Evolutionary conservation across 2,329 filamentous ascomycete genomes (phyloP).

Genomic region (Dendryphion nanum): DNA sequence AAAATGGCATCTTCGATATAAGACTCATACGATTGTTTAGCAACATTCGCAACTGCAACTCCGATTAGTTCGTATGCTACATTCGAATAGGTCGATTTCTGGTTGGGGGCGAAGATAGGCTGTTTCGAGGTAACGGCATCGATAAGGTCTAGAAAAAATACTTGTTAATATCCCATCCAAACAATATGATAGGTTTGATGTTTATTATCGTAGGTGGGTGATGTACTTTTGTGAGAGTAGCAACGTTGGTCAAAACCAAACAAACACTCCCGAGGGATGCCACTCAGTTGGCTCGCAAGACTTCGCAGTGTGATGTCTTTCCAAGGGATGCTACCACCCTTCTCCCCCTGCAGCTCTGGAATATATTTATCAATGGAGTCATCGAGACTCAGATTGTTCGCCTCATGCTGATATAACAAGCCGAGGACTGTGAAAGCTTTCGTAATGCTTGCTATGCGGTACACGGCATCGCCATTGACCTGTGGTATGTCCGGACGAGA

Average conservation of each 20-base stretch:
- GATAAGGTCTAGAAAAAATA: slow-evolving; percentile 27
- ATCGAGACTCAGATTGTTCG: slow-evolving; percentile 36
- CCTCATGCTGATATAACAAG: slow-evolving; percentile 31
- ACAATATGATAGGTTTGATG: too few species aligned
- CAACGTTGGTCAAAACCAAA: slow-evolving; percentile 5
- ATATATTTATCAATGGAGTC: slow-evolving; percentile 34
- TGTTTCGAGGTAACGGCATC: slow-evolving; percentile 24
- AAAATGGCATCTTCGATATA: slow-evolving; percentile 44
- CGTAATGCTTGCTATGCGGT: slow-evolving; percentile 41
- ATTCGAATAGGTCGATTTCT: slow-evolving; percentile 45
- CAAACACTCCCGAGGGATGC: slow-evolving; percentile 42
- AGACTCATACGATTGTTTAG: slow-evolving; percentile 34
- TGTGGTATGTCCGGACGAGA: slow-evolving; percentile 35
- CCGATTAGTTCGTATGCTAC: slow-evolving; percentile 43
- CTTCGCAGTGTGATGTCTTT: slow-evolving; percentile 44
- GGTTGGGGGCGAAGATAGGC: slow-evolving; percentile 44
- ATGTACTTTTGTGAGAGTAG: slow-evolving; percentile 21
- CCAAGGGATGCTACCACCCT: slow-evolving; percentile 36
- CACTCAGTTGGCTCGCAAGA: slow-evolving; percentile 44
- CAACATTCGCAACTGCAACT: slow-evolving; percentile 39
- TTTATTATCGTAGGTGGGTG: too few species aligned
- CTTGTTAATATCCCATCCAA: too few species aligned
- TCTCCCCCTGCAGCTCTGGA: slow-evolving; percentile 24
- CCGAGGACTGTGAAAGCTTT: slow-evolving; percentile 36
- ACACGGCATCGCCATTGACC: slow-evolving; percentile 41